Evolutionary conservation across 495 filamentous ascomycete species (phyloP).

Genomic region (Talaromyces nanjingensis): DNA sequence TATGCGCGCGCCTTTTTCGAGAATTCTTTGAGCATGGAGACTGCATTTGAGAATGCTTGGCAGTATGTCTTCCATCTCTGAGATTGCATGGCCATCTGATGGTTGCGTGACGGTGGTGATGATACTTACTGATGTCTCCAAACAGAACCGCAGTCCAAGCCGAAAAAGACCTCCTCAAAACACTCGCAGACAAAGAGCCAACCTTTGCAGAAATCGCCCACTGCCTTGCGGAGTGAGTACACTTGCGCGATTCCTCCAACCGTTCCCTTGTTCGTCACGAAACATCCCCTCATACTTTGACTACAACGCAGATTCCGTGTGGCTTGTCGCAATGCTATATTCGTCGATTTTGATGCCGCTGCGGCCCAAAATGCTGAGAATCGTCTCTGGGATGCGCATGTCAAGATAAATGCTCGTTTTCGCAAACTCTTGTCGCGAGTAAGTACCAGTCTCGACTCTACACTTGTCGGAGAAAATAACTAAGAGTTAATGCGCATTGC

Average conservation of each 20-base stretch:
- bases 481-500: constrained; percentile 3
- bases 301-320: constrained; percentile 53
- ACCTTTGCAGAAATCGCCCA: constrained; percentile 52
- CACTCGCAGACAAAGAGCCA: constrained; percentile 45
- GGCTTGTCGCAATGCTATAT: constrained; percentile 62
- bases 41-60: constrained; percentile 42
- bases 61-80: constrained; percentile 31
- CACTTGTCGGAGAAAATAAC: neutral
- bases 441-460: constrained; percentile 15
- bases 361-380: constrained; percentile 54
- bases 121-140: constrained; percentile 17
- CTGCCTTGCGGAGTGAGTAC: constrained; percentile 50
- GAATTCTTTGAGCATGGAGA: constrained; percentile 37
- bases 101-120: neutral
- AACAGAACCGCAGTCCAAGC: constrained; percentile 37
- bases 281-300: neutral
- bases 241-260: neutral
- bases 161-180: constrained; percentile 42
- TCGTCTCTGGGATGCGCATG: constrained; percentile 73
- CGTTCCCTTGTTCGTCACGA: neutral
- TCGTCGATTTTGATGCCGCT: constrained; percentile 67
- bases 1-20: constrained; percentile 21
- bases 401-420: constrained; percentile 68
- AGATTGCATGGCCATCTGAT: neutral
- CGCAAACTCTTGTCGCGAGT: constrained; percentile 53